phyloP scores from a whole-genome alignment of 2,329 filamentous ascomycete species.

The Talaromyces sp. region DNA sequence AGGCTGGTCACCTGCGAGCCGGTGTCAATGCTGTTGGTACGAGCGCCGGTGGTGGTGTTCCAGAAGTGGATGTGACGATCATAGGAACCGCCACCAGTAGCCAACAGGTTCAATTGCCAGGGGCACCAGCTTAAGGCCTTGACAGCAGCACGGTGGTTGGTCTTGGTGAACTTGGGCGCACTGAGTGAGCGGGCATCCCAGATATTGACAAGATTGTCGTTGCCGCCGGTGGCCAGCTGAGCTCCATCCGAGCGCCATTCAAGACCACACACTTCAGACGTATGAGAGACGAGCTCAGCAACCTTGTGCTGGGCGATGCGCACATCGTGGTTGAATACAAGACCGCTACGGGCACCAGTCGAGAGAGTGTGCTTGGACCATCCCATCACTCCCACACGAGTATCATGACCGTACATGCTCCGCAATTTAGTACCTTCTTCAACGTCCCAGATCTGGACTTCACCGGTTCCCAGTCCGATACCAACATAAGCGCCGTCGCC shows the following conservation, averaged over 20 bases:
- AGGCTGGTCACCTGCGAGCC: slow-evolving; percentile 95
- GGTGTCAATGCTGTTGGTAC: slow-evolving; percentile 98
- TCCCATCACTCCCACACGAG: slow-evolving; percentile 93
- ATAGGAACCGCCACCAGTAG: slow-evolving; percentile 91
- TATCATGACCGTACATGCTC: slow-evolving; percentile 97
- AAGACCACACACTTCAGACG: slow-evolving; percentile 93
- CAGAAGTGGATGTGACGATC: slow-evolving; percentile 99
- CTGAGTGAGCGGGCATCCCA: slow-evolving; percentile 93
- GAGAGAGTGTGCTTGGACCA: slow-evolving; percentile 99
- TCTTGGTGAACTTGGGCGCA: slow-evolving; percentile 98
- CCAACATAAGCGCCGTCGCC: slow-evolving; percentile 94
- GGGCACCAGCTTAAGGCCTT: slow-evolving; percentile 99
- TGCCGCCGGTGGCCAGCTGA: slow-evolving; percentile 94
- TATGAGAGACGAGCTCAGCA: slow-evolving; percentile 93
- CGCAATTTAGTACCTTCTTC: slow-evolving; percentile 91
- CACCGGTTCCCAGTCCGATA: slow-evolving; percentile 87
- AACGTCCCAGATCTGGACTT: slow-evolving; percentile 99
- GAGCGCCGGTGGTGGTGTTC: slow-evolving; percentile 96
- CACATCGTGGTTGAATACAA: slow-evolving; percentile 98
- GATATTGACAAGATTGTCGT: slow-evolving; percentile 98
- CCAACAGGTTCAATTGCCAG: slow-evolving; percentile 95
- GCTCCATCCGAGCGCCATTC: slow-evolving; percentile 97
- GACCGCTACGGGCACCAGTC: slow-evolving; percentile 86
- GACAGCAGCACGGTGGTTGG: slow-evolving; percentile 97
- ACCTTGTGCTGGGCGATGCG: slow-evolving; percentile 97